Base-by-base conservation (phyloP, 179 eudicot species). In the Silene coronaria region DNA sequence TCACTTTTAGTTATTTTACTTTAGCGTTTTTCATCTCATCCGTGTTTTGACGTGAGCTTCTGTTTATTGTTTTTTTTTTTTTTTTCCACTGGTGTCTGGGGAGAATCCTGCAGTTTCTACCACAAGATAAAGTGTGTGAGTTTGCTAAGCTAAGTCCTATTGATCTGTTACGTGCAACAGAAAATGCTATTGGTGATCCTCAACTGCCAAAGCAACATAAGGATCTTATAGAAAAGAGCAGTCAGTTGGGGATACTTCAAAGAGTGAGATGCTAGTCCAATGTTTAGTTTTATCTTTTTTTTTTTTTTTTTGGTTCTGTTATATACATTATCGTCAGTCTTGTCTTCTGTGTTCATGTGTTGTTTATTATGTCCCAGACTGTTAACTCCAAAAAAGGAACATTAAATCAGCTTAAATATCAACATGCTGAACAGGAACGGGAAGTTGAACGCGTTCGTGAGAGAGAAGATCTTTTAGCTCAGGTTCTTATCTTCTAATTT, bases 121-220 rank as follows among this genome's bases (percentile, higher is more conserved):
- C 99, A 11, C 99, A 95, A 88, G 99, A 95, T 83, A 84, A 97
- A 80, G 99, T 95, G 30, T 95, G 99, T 60, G 99, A 95, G 86
- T 95, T 95, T 81, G 97, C 99, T 48, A 95, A 93, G 90, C 82
- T 95, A 80, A 88, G 96, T 77, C 99, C 99, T 26, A 83, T 93
- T 16, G 89, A 91, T 80, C 97, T 95, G 75, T 85, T 95, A 63
- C 93, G 91, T 77, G 99, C 96, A 79, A 95, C 99, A 19, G 99
- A 95, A 80, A 95, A 91, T 82, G 99, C 97, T 70, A 90, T 95
- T 48, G 99, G 99, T 79, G 97, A 95, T 83, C 97, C 97, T 79
- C 90, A 72, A 73, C 86, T 95, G 32, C 97, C 99, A 70, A 81
- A 88, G 82, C 96, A 88, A 80, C 99, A 95, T 80, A 88, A 83